These are phyloP conservation scores for Hyphopichia buzzinii DNA, from an alignment of 1,139 yeast genomes.

Conservation along the genomic window DNA sequence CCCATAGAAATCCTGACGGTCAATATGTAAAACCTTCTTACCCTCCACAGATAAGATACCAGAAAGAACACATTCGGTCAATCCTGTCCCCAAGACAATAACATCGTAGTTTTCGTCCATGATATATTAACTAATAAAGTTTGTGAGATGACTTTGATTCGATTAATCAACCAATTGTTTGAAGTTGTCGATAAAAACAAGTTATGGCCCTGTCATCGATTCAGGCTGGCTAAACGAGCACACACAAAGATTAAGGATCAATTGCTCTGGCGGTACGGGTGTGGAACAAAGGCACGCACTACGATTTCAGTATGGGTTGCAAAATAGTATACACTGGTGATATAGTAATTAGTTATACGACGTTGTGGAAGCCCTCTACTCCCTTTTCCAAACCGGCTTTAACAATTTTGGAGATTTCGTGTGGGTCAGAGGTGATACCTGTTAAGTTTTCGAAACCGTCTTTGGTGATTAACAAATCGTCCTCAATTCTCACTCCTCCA, in stretches of 20 bases:
- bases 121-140: too few relatives aligned
- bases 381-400: conserved; percentile 67
- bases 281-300: too few relatives aligned
- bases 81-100: conserved; percentile 61
- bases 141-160: too few relatives aligned
- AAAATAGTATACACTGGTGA: too few relatives aligned
- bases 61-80: conserved; percentile 93
- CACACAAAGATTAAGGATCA: not conserved
- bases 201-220: not conserved
- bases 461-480: conserved; percentile 77
- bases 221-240: not conserved
- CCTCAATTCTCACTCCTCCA: conserved; percentile 97
- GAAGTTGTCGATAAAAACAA: not conserved
- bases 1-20: conserved; percentile 95
- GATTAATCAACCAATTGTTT: too few relatives aligned
- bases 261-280: too few relatives aligned
- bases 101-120: conserved; percentile 97
- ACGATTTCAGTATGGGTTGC: too few relatives aligned
- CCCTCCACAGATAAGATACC: conserved; percentile 93
- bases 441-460: conserved; percentile 81
- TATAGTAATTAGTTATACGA: conserved; percentile 33
- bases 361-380: conserved; percentile 60
- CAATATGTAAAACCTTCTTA: conserved; percentile 93
- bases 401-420: conserved; percentile 75
- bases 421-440: conserved; percentile 78